phyloP scores from a whole-genome alignment of 176 grass and related monocot genomes.

The Poa annua region DNA sequence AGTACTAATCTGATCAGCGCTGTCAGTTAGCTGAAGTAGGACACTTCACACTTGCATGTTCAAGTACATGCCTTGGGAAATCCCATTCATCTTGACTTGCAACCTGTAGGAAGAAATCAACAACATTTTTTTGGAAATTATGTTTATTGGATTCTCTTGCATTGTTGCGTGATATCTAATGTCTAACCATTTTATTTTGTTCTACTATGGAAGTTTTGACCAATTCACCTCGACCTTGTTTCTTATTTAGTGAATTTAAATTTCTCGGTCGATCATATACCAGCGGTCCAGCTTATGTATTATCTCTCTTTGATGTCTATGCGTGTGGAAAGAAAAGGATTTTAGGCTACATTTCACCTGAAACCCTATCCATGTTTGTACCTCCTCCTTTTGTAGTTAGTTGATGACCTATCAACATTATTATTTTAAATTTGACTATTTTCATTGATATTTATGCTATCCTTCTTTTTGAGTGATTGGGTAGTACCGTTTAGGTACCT shows the following conservation, averaged over 20 bases:
- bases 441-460: conserved; percentile 10
- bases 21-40: neutral
- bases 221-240: neutral
- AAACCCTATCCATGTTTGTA: conserved; percentile 13
- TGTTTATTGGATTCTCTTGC: conserved; percentile 6
- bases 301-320: neutral
- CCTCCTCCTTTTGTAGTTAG: neutral
- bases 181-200: neutral
- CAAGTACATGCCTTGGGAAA: conserved; percentile 1
- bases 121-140: neutral
- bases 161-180: neutral
- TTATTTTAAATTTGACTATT: neutral
- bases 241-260: neutral
- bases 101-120: neutral
- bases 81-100: neutral
- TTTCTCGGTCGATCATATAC: neutral
- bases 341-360: neutral
- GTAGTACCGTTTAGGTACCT: neutral
- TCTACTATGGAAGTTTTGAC: neutral
- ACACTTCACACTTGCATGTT: neutral
- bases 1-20: conserved; percentile 2
- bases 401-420: neutral
- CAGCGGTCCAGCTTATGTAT: neutral
- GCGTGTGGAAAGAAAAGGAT: neutral
- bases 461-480: neutral